phyloP scores from a whole-genome alignment of 2,329 filamentous ascomycete species.

The Aspergillus costaricaensis region DNA sequence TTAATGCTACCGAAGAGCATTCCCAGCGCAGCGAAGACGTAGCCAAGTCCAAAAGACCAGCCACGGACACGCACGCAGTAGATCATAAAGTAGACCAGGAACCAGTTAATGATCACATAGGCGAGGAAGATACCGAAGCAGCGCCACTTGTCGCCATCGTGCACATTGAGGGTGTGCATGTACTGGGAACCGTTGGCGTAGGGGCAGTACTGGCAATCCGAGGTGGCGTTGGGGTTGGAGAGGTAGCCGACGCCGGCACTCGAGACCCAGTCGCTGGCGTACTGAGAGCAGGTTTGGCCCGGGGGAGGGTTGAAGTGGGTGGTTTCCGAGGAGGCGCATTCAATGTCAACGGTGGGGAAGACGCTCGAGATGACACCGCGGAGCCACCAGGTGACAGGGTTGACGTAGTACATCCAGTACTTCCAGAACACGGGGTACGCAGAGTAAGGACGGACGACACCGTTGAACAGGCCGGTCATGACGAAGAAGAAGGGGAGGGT shows the following conservation, averaged over 20 bases:
- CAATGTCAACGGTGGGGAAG: conserved; percentile 54
- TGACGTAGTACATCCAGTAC: conserved; percentile 70
- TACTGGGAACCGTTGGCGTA: conserved; percentile 69
- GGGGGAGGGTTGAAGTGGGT: conserved; percentile 67
- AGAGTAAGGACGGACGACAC: conserved; percentile 69
- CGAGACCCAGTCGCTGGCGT: conserved; percentile 62
- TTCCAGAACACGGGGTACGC: conserved; percentile 69
- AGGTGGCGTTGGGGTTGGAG: conserved; percentile 59
- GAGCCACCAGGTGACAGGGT: conserved; percentile 71
- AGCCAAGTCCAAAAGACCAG: conserved; percentile 70
- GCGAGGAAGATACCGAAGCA: conserved; percentile 72
- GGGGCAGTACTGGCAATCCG: conserved; percentile 69
- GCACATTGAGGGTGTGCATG: conserved; percentile 59
- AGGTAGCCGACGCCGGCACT: conserved; percentile 60
- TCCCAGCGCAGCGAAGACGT: conserved; percentile 54
- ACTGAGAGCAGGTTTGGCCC: conserved; percentile 64
- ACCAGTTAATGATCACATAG: conserved; percentile 71
- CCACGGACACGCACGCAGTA: conserved; percentile 70
- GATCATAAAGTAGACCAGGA: conserved; percentile 74
- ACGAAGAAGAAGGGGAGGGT: conserved; percentile 79
- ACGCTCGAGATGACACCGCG: conserved; percentile 68
- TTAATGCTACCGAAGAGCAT: conserved; percentile 40
- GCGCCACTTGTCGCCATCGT: conserved; percentile 65
- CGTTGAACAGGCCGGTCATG: conserved; percentile 75
- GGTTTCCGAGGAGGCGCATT: conserved; percentile 59